These are phyloP conservation scores for Suillus weaverae DNA, from an alignment of 768 basidiomycete genomes.

Conservation along the genomic window DNA sequence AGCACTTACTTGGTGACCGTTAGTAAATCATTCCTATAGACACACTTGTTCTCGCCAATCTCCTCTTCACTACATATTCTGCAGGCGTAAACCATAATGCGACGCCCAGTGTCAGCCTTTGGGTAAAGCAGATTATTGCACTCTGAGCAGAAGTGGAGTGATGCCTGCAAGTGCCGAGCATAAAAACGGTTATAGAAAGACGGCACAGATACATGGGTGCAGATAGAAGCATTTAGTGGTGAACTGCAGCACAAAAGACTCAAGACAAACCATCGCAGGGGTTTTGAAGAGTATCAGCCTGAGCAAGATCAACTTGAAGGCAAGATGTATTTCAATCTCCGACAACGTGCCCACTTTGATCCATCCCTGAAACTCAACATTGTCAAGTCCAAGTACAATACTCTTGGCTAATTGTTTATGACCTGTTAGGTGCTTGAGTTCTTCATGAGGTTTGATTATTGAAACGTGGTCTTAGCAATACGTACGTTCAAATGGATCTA, in stretches of 20 bases:
- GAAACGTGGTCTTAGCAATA: constrained; percentile 13
- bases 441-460: neutral
- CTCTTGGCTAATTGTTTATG: neutral
- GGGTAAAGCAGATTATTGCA: constrained; percentile 96
- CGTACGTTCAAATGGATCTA: constrained; percentile 22
- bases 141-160: constrained; percentile 89
- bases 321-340: constrained; percentile 32
- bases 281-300: neutral
- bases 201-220: neutral
- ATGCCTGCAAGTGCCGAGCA: constrained; percentile 49
- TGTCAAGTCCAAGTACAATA: neutral
- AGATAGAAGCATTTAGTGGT: constrained; percentile 15
- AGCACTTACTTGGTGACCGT: constrained; percentile 83
- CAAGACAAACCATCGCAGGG: constrained; percentile 27
- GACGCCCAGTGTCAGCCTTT: constrained; percentile 83
- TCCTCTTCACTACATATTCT: constrained; percentile 89
- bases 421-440: neutral
- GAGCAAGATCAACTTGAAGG: neutral
- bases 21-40: constrained; percentile 91
- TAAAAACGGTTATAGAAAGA: neutral
- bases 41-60: constrained; percentile 82
- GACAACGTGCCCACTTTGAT: constrained; percentile 5
- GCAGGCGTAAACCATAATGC: constrained; percentile 88
- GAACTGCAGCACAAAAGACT: constrained; percentile 6
- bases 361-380: neutral